phyloP scores from a whole-genome alignment of 2,329 filamentous ascomycete genomes.

The Pseudocercospora pini-densiflorae region DNA sequence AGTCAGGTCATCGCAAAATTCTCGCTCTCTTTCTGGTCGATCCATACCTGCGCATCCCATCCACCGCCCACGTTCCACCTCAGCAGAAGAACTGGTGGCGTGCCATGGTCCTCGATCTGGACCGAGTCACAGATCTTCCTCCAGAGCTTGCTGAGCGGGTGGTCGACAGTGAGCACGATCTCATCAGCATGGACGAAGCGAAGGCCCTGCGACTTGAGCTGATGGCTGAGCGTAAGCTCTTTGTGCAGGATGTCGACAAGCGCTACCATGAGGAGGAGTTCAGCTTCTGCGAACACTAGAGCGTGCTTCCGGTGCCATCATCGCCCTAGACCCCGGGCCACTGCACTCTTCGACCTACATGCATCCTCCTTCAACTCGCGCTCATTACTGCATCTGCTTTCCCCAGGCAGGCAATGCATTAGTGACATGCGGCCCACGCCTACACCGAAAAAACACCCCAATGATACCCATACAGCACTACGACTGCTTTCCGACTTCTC shows the following conservation, averaged over 20 bases:
- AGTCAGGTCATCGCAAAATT: constrained; percentile 61
- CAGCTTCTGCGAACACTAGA: constrained; percentile 39
- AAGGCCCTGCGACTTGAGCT: constrained; percentile 34
- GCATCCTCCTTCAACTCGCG: background rate
- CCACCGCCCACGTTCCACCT: constrained; percentile 56
- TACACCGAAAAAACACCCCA: background rate
- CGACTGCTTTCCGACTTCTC: background rate
- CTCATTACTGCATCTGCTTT: background rate
- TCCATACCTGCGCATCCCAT: constrained; percentile 57
- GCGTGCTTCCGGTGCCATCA: no score
- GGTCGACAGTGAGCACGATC: constrained; percentile 32
- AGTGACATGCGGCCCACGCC: no score
- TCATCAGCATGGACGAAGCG: constrained; percentile 36
- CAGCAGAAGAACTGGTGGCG: constrained; percentile 55
- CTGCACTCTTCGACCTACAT: no score
- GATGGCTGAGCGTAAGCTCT: constrained; percentile 39
- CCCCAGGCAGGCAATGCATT: background rate
- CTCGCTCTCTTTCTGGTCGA: constrained; percentile 65
- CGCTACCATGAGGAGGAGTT: constrained; percentile 29
- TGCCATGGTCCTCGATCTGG: constrained; percentile 25
- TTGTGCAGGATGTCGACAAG: constrained; percentile 25
- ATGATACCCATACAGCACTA: no score
- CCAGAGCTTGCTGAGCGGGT: constrained; percentile 37
- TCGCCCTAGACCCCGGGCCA: no score
- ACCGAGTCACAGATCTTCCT: constrained; percentile 30